A percentile compares a stretch with the other conserved stretches of the same genome.
These are phyloP conservation scores for Xylariales sp. DNA, from an alignment of 2,329 filamentous ascomycete genomes.

Conservation along the genomic window DNA sequence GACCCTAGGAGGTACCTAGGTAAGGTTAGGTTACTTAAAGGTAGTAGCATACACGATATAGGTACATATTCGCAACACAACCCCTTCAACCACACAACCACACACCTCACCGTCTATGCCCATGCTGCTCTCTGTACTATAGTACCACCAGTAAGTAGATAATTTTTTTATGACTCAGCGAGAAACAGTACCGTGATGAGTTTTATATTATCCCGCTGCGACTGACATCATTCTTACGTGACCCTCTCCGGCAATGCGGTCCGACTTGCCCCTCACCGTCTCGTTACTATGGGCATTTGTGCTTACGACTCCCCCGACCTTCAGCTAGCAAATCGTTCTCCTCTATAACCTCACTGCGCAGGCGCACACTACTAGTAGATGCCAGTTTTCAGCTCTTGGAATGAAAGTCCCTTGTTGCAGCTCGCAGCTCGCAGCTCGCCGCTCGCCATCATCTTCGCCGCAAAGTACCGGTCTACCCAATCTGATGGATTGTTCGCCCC, in stretches of 20 bases:
- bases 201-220: not conserved
- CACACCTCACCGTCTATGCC: too few relatives aligned
- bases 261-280: not conserved
- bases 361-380: not conserved
- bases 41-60: too few relatives aligned
- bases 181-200: not conserved
- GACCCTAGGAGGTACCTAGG: too few relatives aligned
- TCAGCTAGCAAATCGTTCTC: slow-evolving; percentile 16
- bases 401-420: slow-evolving; percentile 20
- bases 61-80: too few relatives aligned
- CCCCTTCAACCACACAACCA: too few relatives aligned
- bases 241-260: not conserved
- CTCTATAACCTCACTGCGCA: not conserved
- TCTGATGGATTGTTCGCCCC: slow-evolving; percentile 23
- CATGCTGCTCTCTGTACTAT: too few relatives aligned
- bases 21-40: too few relatives aligned
- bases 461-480: slow-evolving; percentile 14
- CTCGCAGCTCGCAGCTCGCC: not conserved
- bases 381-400: slow-evolving; percentile 4
- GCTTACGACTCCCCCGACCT: not conserved
- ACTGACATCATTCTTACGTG: not conserved
- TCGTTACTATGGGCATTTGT: not conserved
- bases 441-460: slow-evolving; percentile 24
- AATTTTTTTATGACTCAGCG: slow-evolving; percentile 1
- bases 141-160: too few relatives aligned